phyloP scores from a whole-genome alignment of 768 basidiomycete species.

The Suillus decipiens region DNA sequence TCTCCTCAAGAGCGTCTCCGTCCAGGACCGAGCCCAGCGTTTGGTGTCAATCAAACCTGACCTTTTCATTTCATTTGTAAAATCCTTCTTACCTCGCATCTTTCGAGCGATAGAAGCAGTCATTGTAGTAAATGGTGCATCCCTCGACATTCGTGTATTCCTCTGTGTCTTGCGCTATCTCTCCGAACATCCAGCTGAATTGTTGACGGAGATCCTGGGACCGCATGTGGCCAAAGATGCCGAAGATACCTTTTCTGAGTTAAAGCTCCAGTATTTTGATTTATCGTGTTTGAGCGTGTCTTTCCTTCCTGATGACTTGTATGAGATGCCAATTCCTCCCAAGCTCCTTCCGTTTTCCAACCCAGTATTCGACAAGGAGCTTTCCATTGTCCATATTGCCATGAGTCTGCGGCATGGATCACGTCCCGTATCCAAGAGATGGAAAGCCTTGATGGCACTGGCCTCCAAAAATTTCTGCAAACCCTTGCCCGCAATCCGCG shows the following conservation, averaged over 20 bases:
- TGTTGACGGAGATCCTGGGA: constrained; percentile 32
- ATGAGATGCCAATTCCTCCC: neutral
- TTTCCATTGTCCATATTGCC: constrained; percentile 35
- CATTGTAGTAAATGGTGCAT: constrained; percentile 21
- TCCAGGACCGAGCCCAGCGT: constrained; percentile 42
- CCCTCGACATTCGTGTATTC: constrained; percentile 54
- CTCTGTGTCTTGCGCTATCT: constrained; percentile 43
- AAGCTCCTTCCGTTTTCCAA: constrained; percentile 44
- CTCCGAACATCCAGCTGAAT: constrained; percentile 22
- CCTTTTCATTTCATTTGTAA: constrained; percentile 35
- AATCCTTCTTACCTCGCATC: constrained; percentile 42
- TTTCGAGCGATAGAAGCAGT: constrained; percentile 34
- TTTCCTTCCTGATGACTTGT: constrained; percentile 21
- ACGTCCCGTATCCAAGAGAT: constrained; percentile 44
- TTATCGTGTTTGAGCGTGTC: constrained; percentile 22
- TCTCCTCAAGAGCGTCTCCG: constrained; percentile 38
- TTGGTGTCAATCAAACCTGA: constrained; percentile 25
- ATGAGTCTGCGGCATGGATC: constrained; percentile 53
- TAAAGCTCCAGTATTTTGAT: constrained; percentile 19
- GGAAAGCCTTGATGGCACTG: constrained; percentile 30
- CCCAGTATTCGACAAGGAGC: constrained; percentile 42
- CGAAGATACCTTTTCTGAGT: constrained; percentile 22
- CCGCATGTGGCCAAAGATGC: constrained; percentile 25
- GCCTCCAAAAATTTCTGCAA: constrained; percentile 36
- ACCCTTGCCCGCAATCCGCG: constrained; percentile 48